phyloP scores from a whole-genome alignment of 495 filamentous ascomycete genomes.

The Lasiosphaeris hirsuta region DNA sequence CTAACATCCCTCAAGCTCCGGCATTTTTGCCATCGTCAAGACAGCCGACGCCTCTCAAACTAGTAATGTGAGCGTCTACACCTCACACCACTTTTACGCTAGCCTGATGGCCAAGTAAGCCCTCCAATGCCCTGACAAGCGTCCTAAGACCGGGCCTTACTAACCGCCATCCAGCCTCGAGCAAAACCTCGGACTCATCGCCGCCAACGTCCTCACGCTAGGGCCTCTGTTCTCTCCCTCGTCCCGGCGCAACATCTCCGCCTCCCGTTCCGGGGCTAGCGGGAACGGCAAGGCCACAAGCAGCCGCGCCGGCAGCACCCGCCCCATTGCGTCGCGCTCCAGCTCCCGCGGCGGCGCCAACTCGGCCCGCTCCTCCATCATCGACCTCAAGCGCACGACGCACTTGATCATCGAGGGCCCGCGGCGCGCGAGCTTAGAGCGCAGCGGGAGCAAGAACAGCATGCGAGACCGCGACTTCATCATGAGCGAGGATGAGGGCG shows the following conservation, averaged over 20 bases:
- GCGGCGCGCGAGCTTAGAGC: slow-evolving; percentile 12
- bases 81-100: slow-evolving; percentile 26
- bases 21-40: slow-evolving; percentile 30
- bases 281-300: slow-evolving; percentile 4
- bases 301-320: slow-evolving; percentile 14
- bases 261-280: slow-evolving; percentile 2
- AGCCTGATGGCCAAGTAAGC: slow-evolving; percentile 33
- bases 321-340: slow-evolving; percentile 10
- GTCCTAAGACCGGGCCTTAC: background rate
- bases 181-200: slow-evolving; percentile 37
- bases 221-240: slow-evolving; percentile 31
- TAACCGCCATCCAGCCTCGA: slow-evolving; percentile 22
- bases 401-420: slow-evolving; percentile 25
- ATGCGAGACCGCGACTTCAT: background rate
- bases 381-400: slow-evolving; percentile 21
- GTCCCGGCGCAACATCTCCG: slow-evolving; percentile 7
- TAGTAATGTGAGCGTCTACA: slow-evolving; percentile 21
- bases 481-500: slow-evolving; percentile 1
- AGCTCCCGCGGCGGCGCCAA: background rate
- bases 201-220: slow-evolving; percentile 33
- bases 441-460: slow-evolving; percentile 1
- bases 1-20: slow-evolving; percentile 20
- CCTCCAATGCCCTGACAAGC: background rate
- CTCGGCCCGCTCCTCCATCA: slow-evolving; percentile 11
- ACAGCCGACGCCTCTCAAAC: slow-evolving; percentile 32